Evolutionary conservation across 2,329 filamentous ascomycete species (phyloP), one percentile per base, ranked within the genome.

Genomic region (Aspergillus pseudoviridinutans): DNA sequence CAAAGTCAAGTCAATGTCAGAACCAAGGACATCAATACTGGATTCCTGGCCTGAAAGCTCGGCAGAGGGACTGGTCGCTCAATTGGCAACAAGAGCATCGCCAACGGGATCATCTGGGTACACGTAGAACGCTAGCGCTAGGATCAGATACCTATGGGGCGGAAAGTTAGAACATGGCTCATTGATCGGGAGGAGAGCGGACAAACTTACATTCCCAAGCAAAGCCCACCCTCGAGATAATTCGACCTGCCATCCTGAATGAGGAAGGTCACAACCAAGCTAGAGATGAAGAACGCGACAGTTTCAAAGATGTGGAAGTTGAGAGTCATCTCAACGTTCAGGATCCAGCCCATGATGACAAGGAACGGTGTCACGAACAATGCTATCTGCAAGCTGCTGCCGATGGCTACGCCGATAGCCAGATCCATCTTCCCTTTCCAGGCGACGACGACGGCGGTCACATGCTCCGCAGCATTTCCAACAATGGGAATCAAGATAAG

Each of bases 181-280:
- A 4, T 9, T 17, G n/a, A 58, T 14, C 51, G 35, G 44, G n/a
- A 14, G 32, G n/a, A 38, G 24, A 44, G 14, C n/a, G 46, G n/a
- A 29, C 38, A 47, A 79, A 79, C 75, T 59, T 76, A 82, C 80
- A 82, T 78, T 68, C 80, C 80, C 60, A 83, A 64, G 56, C 86
- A 82, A 84, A 93, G 89, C 50, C 88, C 88, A 49, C 90, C 90
- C 72, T 93, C 90, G 24, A 93, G 83, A 65, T 93, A 93, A 74
- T 93, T 94, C 14, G 87, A 90, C 74, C 89, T 90, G 67, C 90
- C 90, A 68, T 93, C 90, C 69, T 90, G 87, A 47, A 92, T 87
- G 2, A 89, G 74, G 86, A 92, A 56, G 8, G 76, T 90, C 35
- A 91, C 88, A 32, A 92, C 87, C 46, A 92, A 75, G 2, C 90